phyloP scores from a whole-genome alignment of 1,139 yeast species.

The Eremothecium cymbalariae region DNA sequence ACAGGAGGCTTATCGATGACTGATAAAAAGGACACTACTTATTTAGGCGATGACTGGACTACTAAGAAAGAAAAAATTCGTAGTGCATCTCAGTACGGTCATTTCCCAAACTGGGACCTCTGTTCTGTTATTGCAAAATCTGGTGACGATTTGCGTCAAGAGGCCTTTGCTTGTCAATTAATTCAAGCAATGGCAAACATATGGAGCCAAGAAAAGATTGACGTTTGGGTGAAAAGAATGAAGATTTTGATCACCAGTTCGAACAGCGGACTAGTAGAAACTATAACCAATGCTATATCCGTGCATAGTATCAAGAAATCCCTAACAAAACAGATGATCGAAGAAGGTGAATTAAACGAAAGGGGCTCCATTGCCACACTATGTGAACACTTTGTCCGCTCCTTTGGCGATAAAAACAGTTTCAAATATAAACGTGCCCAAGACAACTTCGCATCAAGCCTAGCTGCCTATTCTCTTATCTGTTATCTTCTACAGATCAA shows the following conservation, averaged over 20 bases:
- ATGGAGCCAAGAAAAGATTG: constrained; percentile 62
- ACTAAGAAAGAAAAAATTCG: constrained; percentile 73
- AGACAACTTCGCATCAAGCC: constrained; percentile 69
- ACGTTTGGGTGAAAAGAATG: constrained; percentile 90
- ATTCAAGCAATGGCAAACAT: constrained; percentile 77
- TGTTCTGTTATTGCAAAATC: constrained; percentile 94
- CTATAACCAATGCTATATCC: constrained; percentile 88
- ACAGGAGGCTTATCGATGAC: constrained; percentile 51
- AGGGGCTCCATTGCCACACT: constrained; percentile 65
- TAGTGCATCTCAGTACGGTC: constrained; percentile 71
- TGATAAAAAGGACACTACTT: constrained; percentile 35
- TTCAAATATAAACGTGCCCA: constrained; percentile 61
- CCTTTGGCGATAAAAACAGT: constrained; percentile 57
- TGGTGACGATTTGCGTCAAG: constrained; percentile 92
- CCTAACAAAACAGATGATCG: constrained; percentile 63
- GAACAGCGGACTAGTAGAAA: constrained; percentile 85
- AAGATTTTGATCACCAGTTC: constrained; percentile 85
- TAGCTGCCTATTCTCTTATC: constrained; percentile 83
- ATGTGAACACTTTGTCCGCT: constrained; percentile 63
- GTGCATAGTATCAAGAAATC: constrained; percentile 92
- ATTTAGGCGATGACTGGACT: constrained; percentile 88
- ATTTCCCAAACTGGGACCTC: constrained; percentile 83
- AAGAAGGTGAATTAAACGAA: constrained; percentile 43
- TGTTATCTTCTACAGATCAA: constrained; percentile 86
- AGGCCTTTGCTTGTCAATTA: constrained; percentile 93